These are phyloP conservation scores for Apiospora pterosperma DNA, from an alignment of 2,329 filamentous ascomycete genomes.

Conservation along the genomic window DNA sequence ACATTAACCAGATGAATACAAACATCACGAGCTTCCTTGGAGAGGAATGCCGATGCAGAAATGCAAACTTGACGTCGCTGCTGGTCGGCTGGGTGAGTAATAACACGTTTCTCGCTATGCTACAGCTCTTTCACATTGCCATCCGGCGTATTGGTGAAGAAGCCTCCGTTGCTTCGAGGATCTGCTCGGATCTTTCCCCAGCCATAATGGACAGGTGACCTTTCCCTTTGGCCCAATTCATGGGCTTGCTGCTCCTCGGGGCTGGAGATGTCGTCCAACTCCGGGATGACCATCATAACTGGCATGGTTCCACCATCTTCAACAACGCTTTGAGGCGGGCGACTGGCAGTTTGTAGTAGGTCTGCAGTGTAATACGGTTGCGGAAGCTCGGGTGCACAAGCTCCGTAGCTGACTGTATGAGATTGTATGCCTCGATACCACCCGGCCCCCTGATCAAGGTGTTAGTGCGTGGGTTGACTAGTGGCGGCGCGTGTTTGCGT, in stretches of 20 bases:
- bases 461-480: too few species aligned
- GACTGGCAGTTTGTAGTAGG: conserved; percentile 21
- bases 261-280: conserved; percentile 23
- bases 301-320: conserved; percentile 15
- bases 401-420: conserved; percentile 14
- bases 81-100: too few species aligned
- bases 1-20: too few species aligned
- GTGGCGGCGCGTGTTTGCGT: too few species aligned
- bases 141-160: neutral
- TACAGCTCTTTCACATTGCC: neutral
- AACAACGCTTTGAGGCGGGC: conserved; percentile 17
- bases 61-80: too few species aligned
- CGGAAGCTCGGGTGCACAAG: conserved; percentile 17
- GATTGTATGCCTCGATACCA: conserved; percentile 6
- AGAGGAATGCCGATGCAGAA: too few species aligned
- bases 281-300: conserved; percentile 23
- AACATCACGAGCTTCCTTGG: too few species aligned
- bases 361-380: conserved; percentile 24
- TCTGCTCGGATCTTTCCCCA: neutral
- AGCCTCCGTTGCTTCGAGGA: neutral
- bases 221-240: neutral
- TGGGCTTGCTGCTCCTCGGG: conserved; percentile 8
- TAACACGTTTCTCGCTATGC: too few species aligned
- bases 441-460: neutral
- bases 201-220: neutral